Percentiles rank a stretch among this genome's conserved stretches.
Conservation (phyloP, 768 basidiomycete species). For the Lentinus brumalis region DNA sequence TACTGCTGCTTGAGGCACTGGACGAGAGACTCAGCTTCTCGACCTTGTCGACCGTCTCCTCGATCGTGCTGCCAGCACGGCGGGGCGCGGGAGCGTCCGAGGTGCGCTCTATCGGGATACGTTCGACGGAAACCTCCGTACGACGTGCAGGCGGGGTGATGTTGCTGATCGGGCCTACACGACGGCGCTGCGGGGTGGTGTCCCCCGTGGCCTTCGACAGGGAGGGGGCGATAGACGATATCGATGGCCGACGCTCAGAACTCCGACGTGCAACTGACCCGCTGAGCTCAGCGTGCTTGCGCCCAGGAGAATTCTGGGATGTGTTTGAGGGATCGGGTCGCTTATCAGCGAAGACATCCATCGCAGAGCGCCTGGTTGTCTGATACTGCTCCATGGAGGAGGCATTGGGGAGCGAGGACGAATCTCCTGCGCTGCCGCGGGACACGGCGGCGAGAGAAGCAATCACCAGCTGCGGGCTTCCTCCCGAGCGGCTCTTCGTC, state of each 20-base stretch:
- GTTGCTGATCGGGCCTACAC: constrained; percentile 21
- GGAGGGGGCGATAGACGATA: constrained; percentile 40
- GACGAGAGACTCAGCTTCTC: constrained; percentile 41
- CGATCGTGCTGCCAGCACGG: constrained; percentile 25
- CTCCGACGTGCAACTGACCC: constrained; percentile 48
- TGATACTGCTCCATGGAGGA: constrained; percentile 48
- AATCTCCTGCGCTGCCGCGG: constrained; percentile 40
- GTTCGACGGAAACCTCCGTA: constrained; percentile 18
- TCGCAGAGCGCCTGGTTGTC: constrained; percentile 51
- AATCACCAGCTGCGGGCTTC: constrained; percentile 54
- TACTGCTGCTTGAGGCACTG: constrained; percentile 48
- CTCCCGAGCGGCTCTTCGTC: constrained; percentile 50
- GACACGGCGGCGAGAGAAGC: constrained; percentile 42
- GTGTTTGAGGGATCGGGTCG: constrained; percentile 54
- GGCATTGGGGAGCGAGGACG: constrained; percentile 43
- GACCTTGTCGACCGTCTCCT: constrained; percentile 33
- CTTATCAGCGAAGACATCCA: constrained; percentile 44
- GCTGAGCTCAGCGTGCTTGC: constrained; percentile 61
- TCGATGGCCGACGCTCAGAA: constrained; percentile 47
- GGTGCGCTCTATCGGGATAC: constrained; percentile 11
- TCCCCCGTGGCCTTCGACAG: constrained; percentile 41
- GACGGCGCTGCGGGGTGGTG: constrained; percentile 27
- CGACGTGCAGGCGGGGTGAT: constrained; percentile 2
- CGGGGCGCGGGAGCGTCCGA: constrained; percentile 6
- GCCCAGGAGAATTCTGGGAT: constrained; percentile 55